Evolutionary conservation across 1,284 basidiomycete species (phyloP).

Genomic region (Athelia sp.): DNA sequence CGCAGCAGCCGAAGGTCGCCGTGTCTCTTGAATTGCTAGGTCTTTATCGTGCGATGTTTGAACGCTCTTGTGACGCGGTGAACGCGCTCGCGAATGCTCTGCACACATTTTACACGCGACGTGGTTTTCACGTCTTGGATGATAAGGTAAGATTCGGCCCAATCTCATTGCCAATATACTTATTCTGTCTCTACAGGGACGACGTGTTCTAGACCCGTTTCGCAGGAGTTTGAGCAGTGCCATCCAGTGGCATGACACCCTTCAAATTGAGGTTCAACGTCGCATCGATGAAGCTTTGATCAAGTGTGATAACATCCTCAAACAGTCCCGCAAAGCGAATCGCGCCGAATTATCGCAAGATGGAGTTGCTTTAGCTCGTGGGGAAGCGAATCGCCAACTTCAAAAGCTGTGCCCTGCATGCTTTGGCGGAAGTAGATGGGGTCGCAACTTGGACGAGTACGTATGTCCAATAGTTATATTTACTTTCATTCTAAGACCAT

Average conservation of each 20-base stretch:
- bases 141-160: neutral
- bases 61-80: constrained; percentile 18
- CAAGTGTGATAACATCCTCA: too few species aligned
- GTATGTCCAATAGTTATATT: too few species aligned
- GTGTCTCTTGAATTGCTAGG: constrained; percentile 14
- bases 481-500: neutral
- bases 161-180: neutral
- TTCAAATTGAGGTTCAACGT: neutral
- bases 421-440: neutral
- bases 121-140: constrained; percentile 12
- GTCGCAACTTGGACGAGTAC: neutral
- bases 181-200: neutral
- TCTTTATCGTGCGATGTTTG: constrained; percentile 15
- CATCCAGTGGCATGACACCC: neutral
- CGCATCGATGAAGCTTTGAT: neutral
- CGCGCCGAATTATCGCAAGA: too few species aligned
- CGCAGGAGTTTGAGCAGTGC: neutral
- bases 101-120: constrained; percentile 11
- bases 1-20: constrained; percentile 12
- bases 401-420: neutral
- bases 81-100: constrained; percentile 14
- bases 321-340: too few species aligned
- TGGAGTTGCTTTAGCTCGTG: too few species aligned
- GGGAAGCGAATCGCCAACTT: neutral
- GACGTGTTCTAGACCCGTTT: neutral